These are phyloP conservation scores for Pythium sp. DNA, from an alignment of 352 stramenopile genomes.

Conservation along the genomic window DNA sequence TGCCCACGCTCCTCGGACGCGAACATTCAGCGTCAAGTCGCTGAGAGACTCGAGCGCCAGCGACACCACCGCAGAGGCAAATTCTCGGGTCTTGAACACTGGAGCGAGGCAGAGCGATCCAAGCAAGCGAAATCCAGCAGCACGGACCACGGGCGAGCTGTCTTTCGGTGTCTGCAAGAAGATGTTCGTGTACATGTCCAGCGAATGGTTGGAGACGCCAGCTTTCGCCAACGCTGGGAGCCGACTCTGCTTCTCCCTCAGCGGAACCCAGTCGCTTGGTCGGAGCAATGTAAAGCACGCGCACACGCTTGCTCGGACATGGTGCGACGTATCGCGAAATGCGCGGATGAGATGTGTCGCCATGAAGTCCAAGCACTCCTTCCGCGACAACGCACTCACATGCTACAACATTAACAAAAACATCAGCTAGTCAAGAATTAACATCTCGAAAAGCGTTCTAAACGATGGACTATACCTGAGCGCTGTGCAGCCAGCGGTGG, in stretches of 20 bases:
- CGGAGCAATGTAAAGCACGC: conserved; percentile 84
- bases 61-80: conserved; percentile 58
- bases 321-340: conserved; percentile 83
- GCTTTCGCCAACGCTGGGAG: conserved; percentile 32
- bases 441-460: neutral
- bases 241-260: conserved; percentile 44
- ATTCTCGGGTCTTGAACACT: conserved; percentile 70
- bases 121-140: conserved; percentile 73
- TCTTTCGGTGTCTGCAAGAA: conserved; percentile 80
- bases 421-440: neutral
- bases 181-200: conserved; percentile 67
- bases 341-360: conserved; percentile 73
- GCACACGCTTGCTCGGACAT: conserved; percentile 85
- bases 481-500: conserved; percentile 20
- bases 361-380: conserved; percentile 74
- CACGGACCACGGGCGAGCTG: conserved; percentile 76
- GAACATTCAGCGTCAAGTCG: conserved; percentile 84
- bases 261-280: conserved; percentile 54
- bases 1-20: conserved; percentile 78
- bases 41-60: conserved; percentile 62
- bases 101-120: conserved; percentile 71
- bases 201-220: conserved; percentile 22
- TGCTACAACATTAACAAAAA: neutral
- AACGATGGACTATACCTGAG: conserved; percentile 8
- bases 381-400: conserved; percentile 26